These are phyloP conservation scores for Phytomonas sp. DNA, from an alignment of 208 protist species.

Conservation along the genomic window DNA sequence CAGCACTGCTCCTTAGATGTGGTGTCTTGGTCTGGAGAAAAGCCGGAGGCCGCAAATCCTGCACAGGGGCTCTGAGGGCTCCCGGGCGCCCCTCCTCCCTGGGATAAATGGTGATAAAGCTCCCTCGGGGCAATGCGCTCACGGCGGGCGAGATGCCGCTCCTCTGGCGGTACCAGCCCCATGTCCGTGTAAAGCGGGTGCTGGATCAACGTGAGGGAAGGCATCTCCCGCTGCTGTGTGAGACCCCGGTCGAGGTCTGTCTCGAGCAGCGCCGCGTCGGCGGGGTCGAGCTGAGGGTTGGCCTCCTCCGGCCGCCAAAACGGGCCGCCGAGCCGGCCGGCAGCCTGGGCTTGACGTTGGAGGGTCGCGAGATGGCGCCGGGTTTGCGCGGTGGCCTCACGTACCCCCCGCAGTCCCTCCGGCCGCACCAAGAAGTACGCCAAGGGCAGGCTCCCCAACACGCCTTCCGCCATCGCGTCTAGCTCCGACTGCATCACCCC, in stretches of 20 bases:
- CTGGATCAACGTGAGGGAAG: constrained; percentile 67
- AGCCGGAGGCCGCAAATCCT: background rate
- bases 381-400: constrained; percentile 14
- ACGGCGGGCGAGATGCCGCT: constrained; percentile 69
- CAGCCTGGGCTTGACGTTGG: constrained; percentile 18
- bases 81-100: too few relatives aligned
- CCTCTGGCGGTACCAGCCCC: constrained; percentile 52
- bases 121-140: constrained; percentile 42
- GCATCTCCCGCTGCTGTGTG: constrained; percentile 45
- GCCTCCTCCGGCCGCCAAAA: constrained; percentile 27
- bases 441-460: constrained; percentile 61
- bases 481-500: constrained; percentile 79
- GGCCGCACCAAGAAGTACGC: constrained; percentile 50
- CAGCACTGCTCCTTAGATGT: constrained; percentile 17
- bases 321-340: constrained; percentile 18
- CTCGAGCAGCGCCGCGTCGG: constrained; percentile 54
- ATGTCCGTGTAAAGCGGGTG: constrained; percentile 82
- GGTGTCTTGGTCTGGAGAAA: background rate
- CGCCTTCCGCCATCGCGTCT: constrained; percentile 55
- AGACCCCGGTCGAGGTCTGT: constrained; percentile 62
- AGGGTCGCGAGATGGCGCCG: constrained; percentile 22
- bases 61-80: too few relatives aligned
- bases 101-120: constrained; percentile 8
- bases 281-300: constrained; percentile 26
- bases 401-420: constrained; percentile 30